Conservation (phyloP, 768 basidiomycete genomes). For the Tubosaeta sp. region DNA sequence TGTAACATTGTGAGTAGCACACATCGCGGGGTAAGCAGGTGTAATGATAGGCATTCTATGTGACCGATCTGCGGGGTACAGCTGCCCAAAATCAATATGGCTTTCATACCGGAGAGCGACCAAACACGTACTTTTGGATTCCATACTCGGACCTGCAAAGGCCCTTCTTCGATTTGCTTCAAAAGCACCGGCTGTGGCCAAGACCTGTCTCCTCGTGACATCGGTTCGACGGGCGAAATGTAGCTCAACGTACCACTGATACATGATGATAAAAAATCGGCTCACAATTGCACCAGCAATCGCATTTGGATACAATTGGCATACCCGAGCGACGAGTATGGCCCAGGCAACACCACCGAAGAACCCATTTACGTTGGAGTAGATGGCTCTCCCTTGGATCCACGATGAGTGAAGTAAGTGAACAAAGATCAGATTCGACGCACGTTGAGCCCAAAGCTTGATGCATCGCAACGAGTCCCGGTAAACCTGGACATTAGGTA, state of each 20-base stretch:
- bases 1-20: conserved; percentile 97
- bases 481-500: conserved; percentile 92
- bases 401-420: conserved; percentile 5
- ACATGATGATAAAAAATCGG: conserved; percentile 97
- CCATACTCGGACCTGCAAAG: conserved; percentile 92
- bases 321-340: conserved; percentile 97
- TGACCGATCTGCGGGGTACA: conserved; percentile 88
- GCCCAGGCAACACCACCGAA: conserved; percentile 99
- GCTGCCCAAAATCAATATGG: conserved; percentile 36
- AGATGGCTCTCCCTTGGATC: conserved; percentile 81
- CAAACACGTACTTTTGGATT: conserved; percentile 74
- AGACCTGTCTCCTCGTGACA: conserved; percentile 51
- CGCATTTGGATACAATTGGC: conserved; percentile 95
- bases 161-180: conserved; percentile 95
- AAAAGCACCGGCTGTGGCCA: conserved; percentile 99
- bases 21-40: conserved; percentile 98
- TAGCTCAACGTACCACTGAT: conserved; percentile 75
- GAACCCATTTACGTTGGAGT: conserved; percentile 97
- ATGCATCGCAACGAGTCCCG: conserved; percentile 93
- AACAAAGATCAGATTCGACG: conserved; percentile 27
- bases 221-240: neutral
- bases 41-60: conserved; percentile 99
- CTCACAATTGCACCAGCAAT: conserved; percentile 94
- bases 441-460: conserved; percentile 96
- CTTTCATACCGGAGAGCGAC: no score